A percentile compares a stretch with the other conserved stretches of the same genome.
Evolutionary conservation across 371 early-diverging fungal genomes (phyloP).

Genomic region (Circinella umbellata): DNA sequence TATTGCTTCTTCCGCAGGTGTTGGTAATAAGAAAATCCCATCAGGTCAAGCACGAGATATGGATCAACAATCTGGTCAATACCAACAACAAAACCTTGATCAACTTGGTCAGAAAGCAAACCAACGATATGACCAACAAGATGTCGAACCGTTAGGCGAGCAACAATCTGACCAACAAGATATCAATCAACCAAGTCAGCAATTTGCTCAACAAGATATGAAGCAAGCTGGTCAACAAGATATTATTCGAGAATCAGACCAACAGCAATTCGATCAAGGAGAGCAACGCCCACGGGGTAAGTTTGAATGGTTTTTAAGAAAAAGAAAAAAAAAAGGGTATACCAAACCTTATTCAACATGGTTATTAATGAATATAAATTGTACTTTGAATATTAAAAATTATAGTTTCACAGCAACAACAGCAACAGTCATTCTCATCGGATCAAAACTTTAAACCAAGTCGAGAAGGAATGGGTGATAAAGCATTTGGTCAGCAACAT

Average conservation of each 20-base stretch:
- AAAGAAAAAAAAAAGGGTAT: no score
- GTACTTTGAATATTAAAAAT: no score
- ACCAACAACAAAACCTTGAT: no score
- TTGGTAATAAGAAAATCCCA: no score
- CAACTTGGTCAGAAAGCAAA: not conserved
- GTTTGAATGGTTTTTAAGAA: no score
- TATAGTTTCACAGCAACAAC: no score
- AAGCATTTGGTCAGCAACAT: not conserved
- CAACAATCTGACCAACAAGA: not conserved
- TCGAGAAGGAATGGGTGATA: not conserved
- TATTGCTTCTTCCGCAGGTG: no score
- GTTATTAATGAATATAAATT: not conserved
- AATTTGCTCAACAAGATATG: constrained; percentile 7
- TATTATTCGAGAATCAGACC: not conserved
- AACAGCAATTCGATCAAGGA: not conserved
- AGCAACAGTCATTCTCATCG: not conserved
- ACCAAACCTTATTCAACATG: not conserved
- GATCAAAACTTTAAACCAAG: not conserved
- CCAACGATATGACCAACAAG: not conserved
- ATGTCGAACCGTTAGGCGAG: no score
- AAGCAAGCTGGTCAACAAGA: constrained; percentile 11
- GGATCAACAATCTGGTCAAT: no score
- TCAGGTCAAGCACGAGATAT: no score
- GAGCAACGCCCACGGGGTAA: not conserved
- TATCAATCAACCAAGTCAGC: constrained; percentile 1